Evolutionary conservation across 2,329 filamentous ascomycete species (phyloP).

Genomic region (Botrytis galanthina): DNA sequence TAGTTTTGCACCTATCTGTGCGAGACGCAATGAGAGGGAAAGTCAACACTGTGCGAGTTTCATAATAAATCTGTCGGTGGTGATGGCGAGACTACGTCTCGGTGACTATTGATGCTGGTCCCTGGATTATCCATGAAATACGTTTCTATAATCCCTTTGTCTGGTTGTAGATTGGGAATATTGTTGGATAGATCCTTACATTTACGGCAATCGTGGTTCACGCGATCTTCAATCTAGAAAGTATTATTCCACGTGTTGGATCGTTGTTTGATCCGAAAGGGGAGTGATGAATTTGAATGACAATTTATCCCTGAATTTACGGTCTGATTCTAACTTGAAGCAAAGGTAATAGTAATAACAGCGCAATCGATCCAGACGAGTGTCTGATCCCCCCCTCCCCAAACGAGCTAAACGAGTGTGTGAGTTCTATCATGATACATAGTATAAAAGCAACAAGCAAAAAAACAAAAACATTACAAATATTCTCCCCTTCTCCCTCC

Average conservation of each 20-base stretch:
- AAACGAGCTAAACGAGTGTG: not conserved
- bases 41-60: not conserved
- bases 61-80: accelerated
- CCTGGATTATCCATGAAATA: not conserved
- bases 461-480: not conserved
- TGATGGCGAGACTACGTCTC: not conserved
- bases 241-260: not conserved
- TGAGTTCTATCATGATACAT: not conserved
- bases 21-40: not conserved
- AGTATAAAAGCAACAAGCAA: not conserved
- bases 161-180: not conserved
- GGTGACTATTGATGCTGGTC: not conserved
- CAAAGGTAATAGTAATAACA: not conserved
- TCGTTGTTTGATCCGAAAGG: not conserved
- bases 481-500: not conserved
- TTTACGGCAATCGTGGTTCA: not conserved
- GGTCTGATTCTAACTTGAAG: no score
- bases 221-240: not conserved
- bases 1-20: not conserved
- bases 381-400: no score
- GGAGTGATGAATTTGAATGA: not conserved
- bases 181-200: not conserved
- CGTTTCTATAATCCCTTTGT: not conserved
- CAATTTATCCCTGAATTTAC: not conserved
- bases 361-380: not conserved